Evolutionary conservation across 2,329 filamentous ascomycete species (phyloP), one percentile per base, ranked within the genome.

Genomic region (Colletotrichum melonis): DNA sequence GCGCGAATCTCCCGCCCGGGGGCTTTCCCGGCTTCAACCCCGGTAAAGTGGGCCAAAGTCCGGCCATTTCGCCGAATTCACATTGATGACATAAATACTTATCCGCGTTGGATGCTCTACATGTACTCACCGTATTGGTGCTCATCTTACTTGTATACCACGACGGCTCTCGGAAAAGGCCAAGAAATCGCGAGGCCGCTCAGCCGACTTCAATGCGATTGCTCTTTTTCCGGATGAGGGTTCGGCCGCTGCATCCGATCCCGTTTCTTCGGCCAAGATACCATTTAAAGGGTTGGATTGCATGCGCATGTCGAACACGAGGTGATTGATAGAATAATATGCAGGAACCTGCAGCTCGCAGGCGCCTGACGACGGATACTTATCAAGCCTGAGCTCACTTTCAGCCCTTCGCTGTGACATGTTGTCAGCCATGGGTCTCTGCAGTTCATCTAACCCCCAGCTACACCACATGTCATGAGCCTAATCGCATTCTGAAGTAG

Each of bases 221-320:
- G 32, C 5, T 22, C 42, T n/a, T 12, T 35, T 68, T 24, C 30
- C 38, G 52, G 58, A 63, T 22, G 14, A 63, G 64, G 8, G 52
- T n/a, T 68, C 28, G 28, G 57, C 69, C 64, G 64, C 57, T 63
- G 57, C 64, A 68, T 19, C 49, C 57, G 26, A 38, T 32, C 32
- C 42, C 9, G 55, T 5, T 12, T 24, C 9, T 30, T 16, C 28
- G 4, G 57, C 57, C 69, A 67, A 72, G 64, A 22, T 58, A 22
- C 19, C 19, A 46, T 5, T 19, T 19, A 11, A 52, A 49, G 16
- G 46, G 6, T 4, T 30, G 11, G 26, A 24, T 49, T 9, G 52
- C 57, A 58, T 38, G 64, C n/a, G 63, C 16, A 52, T 0, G 12
- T 11, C 52, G 57, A 63, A 72, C 64, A 72, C 35, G 64, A 68